Conservation (phyloP, 2,329 filamentous ascomycete species). For the Aspergillus felis region DNA sequence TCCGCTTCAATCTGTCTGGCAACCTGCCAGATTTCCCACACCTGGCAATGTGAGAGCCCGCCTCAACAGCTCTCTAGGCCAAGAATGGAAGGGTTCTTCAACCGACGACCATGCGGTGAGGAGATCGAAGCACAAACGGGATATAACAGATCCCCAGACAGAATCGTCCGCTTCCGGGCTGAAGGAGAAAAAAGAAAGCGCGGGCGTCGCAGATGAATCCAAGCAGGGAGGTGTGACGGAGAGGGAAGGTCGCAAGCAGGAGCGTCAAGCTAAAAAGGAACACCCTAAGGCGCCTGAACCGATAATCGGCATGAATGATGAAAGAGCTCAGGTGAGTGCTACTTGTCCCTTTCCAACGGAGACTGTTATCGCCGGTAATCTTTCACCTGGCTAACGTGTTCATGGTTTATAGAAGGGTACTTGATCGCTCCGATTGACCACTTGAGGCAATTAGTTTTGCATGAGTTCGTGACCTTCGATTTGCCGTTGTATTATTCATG, state of each 20-base stretch:
- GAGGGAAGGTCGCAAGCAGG: constrained; percentile 33
- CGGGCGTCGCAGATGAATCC: constrained; percentile 33
- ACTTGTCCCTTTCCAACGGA: background rate
- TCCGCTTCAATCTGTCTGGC: constrained; percentile 15
- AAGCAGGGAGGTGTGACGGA: constrained; percentile 40
- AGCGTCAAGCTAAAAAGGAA: constrained; percentile 44
- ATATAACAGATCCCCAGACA: constrained; percentile 32
- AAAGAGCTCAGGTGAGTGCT: constrained; percentile 43
- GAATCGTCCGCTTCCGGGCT: constrained; percentile 24
- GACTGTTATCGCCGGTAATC: background rate
- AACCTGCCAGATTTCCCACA: constrained; percentile 10
- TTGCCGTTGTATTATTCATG: background rate
- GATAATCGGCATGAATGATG: constrained; percentile 53
- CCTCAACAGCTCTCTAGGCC: constrained; percentile 16
- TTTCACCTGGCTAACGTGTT: constrained; percentile 3
- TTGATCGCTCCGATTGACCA: constrained; percentile 6
- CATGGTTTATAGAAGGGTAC: constrained; percentile 20
- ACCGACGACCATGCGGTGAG: constrained; percentile 31
- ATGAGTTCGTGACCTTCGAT: background rate
- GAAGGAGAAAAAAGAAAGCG: constrained; percentile 28
- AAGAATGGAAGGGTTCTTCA: constrained; percentile 33
- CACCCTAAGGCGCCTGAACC: constrained; percentile 50
- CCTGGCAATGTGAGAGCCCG: constrained; percentile 12
- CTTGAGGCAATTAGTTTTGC: background rate
- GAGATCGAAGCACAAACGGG: constrained; percentile 22